Evolutionary conservation across 2,329 filamentous ascomycete genomes (phyloP).

Genomic region (Fusarium newnesense): DNA sequence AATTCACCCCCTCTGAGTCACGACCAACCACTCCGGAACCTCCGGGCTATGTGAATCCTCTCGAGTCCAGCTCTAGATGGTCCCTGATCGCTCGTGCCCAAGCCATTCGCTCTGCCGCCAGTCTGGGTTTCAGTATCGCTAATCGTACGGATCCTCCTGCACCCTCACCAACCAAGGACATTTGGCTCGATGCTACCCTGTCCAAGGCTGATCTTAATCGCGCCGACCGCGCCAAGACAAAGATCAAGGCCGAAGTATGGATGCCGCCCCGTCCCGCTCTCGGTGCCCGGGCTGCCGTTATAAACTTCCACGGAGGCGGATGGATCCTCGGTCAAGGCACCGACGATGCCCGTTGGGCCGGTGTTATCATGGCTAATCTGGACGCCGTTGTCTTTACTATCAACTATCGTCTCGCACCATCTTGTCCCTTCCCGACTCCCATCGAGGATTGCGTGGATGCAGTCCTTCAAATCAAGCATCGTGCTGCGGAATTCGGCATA

Average conservation of each 20-base stretch:
- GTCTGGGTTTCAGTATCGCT: slow-evolving; percentile 55
- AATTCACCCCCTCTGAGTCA: slow-evolving; percentile 43
- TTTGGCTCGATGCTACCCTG: slow-evolving; percentile 57
- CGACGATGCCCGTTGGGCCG: slow-evolving; percentile 71
- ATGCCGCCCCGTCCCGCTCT: slow-evolving; percentile 49
- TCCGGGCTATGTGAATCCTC: slow-evolving; percentile 56
- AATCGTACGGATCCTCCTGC: slow-evolving; percentile 55
- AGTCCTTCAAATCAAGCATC: slow-evolving; percentile 67
- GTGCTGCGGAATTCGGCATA: slow-evolving; percentile 67
- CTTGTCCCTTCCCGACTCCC: slow-evolving; percentile 70
- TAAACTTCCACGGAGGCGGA: slow-evolving; percentile 76
- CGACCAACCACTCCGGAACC: slow-evolving; percentile 47
- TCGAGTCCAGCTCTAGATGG: slow-evolving; percentile 57
- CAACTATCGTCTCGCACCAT: slow-evolving; percentile 75
- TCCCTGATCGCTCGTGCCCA: slow-evolving; percentile 55
- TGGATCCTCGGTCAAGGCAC: slow-evolving; percentile 72
- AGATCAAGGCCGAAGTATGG: slow-evolving; percentile 60
- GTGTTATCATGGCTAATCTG: slow-evolving; percentile 60
- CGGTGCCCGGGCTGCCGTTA: slow-evolving; percentile 61
- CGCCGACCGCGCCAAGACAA: slow-evolving; percentile 47
- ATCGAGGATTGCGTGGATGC: slow-evolving; percentile 74
- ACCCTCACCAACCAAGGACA: slow-evolving; percentile 50
- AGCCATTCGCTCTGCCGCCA: slow-evolving; percentile 57
- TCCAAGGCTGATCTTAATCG: slow-evolving; percentile 49
- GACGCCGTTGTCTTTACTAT: slow-evolving; percentile 71